These are phyloP conservation scores for Darksidea phi DNA, from an alignment of 495 filamentous ascomycete genomes.

Conservation along the genomic window DNA sequence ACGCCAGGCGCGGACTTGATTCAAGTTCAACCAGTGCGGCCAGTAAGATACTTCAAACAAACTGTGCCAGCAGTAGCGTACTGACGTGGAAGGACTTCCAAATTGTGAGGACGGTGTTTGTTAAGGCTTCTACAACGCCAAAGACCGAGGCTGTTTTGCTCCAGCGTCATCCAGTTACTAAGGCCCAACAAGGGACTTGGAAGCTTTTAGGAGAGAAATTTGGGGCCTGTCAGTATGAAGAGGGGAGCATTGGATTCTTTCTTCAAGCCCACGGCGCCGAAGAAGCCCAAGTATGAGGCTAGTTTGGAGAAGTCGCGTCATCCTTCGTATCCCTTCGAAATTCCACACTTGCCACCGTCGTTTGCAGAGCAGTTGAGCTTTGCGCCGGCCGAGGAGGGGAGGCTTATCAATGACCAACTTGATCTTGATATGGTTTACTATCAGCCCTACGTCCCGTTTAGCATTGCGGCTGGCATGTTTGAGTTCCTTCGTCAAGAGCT, in stretches of 20 bases:
- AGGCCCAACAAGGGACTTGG: no score
- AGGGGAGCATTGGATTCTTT: constrained; percentile 20
- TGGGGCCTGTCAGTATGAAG: constrained; percentile 9
- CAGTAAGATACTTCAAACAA: no score
- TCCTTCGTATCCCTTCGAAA: constrained; percentile 61
- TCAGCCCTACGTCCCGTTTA: constrained; percentile 59
- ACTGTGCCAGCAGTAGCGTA: no score
- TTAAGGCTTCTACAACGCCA: no score
- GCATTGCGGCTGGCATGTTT: constrained; percentile 58
- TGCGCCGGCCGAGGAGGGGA: constrained; percentile 44
- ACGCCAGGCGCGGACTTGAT: no score
- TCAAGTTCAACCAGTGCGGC: no score
- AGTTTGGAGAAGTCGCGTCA: constrained; percentile 46
- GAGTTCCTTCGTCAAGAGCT: constrained; percentile 60
- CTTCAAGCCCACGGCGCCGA: constrained; percentile 19
- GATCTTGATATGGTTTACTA: constrained; percentile 68
- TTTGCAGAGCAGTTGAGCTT: constrained; percentile 44
- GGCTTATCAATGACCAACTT: constrained; percentile 57
- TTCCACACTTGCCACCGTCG: constrained; percentile 54
- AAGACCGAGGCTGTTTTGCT: no score
- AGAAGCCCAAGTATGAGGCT: constrained; percentile 22
- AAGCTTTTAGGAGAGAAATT: no score
- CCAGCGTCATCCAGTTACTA: no score
- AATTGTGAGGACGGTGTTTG: no score
- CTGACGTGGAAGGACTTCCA: no score